phyloP scores from a whole-genome alignment of 106 monocot genomes.

The Iris macrosiphon region DNA sequence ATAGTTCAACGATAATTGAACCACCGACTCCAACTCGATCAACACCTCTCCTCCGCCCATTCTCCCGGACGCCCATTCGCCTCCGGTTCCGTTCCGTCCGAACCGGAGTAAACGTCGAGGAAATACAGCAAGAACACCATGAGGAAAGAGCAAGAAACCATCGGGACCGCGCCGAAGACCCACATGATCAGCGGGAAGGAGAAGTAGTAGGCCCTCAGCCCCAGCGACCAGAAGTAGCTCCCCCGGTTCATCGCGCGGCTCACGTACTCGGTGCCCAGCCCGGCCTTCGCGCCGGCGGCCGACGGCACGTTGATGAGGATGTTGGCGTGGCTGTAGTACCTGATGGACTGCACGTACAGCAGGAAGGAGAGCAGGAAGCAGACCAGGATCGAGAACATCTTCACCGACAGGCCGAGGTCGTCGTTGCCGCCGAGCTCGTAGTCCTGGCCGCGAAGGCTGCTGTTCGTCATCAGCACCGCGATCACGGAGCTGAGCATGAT shows the following conservation, averaged over 20 bases:
- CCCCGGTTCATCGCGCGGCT: background rate
- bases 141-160: constrained; percentile 23
- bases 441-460: constrained; percentile 2
- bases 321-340: constrained; percentile 40
- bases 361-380: constrained; percentile 13
- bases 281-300: background rate
- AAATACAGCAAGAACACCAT: constrained; percentile 47
- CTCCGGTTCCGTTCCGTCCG: background rate
- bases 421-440: constrained; percentile 12
- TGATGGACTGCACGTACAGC: constrained; percentile 21
- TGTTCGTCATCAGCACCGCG: constrained; percentile 40
- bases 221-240: constrained; percentile 5
- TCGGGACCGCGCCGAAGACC: constrained; percentile 58
- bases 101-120: constrained; percentile 30
- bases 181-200: constrained; percentile 60
- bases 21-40: no score
- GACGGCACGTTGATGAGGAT: constrained; percentile 27
- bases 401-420: background rate
- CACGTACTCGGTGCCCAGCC: background rate
- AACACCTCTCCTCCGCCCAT: no score
- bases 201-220: constrained; percentile 54
- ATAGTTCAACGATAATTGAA: no score
- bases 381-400: background rate
- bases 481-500: constrained; percentile 60
- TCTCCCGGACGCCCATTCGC: no score